Evolutionary conservation across 208 protist species (phyloP), one percentile per base, ranked within the genome.

Genomic region (Leishmania martiniquensis): DNA sequence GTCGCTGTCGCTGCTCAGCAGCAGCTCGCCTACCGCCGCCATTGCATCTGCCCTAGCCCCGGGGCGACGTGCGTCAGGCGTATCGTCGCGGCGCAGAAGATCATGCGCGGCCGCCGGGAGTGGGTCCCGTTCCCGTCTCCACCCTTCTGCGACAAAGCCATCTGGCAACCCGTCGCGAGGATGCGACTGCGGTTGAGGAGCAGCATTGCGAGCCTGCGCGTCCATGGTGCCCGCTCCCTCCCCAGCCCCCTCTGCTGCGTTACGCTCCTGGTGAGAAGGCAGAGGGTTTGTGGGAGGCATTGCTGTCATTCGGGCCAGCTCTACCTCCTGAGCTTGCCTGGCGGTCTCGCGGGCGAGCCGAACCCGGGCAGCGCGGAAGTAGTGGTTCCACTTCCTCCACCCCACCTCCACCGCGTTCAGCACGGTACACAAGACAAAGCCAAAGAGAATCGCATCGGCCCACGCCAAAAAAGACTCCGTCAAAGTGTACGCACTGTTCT

Each of bases 331-430:
- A 17, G 17, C 42, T 22, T 54, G 77, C 49, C 47, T 39, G 22
- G 80, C 80, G 15, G 34, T 49, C 55, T 77, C 67, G 37, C 49
- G 49, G 6, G 55, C 67, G n/a, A 71, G 60, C 39, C 60, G 44
- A 25, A 20, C 44, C 17, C 73, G 82, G 4, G 68, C 60, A 32
- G 47, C 7, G 0, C 25, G 45, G 34, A 85, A 85, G 77, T 75
- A 85, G 32, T 76, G 34, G 34, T 76, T 45, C 82, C 82, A 85
- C 59, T 79, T 74, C 13, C 52, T 44, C 65, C 63, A 85, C 15
- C 66, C 72, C 62, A 75, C 47, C 20, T 4, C 20, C 32, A 80
- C 37, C 0, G 54, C 65, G 71, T 77, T 65, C 65, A 77, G 72
- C 51, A 81, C 49, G 29, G 57, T 51, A 76, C 76, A 81, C 20